phyloP scores from a whole-genome alignment of 2,329 filamentous ascomycete species.

The Paecilomyces sp. region DNA sequence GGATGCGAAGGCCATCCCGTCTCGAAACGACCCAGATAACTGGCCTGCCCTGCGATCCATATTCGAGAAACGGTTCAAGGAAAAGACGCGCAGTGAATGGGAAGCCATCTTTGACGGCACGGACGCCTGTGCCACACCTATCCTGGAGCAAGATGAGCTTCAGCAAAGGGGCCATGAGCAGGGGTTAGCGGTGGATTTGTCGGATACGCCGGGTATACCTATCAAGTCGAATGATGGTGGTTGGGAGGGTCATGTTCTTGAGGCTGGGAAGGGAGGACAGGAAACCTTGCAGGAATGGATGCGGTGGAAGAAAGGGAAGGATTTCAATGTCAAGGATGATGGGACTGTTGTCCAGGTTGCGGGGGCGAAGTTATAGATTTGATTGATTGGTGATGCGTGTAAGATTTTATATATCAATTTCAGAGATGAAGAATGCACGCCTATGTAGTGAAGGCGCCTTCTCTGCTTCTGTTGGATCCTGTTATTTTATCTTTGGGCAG shows the following conservation, averaged over 20 bases:
- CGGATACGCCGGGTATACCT: slow-evolving; percentile 60
- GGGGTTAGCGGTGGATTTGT: slow-evolving; percentile 45
- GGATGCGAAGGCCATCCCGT: slow-evolving; percentile 35
- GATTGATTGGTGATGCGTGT: background rate
- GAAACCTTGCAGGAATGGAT: slow-evolving; percentile 63
- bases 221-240: slow-evolving; percentile 56
- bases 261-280: slow-evolving; percentile 66
- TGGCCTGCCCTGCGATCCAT: slow-evolving; percentile 62
- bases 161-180: slow-evolving; percentile 49
- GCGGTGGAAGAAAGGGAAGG: slow-evolving; percentile 64
- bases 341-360: slow-evolving; percentile 53
- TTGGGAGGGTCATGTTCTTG: slow-evolving; percentile 55
- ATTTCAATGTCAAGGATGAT: slow-evolving; percentile 57
- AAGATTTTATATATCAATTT: background rate
- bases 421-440: background rate
- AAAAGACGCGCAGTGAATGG: background rate
- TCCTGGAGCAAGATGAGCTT: slow-evolving; percentile 68
- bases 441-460: background rate
- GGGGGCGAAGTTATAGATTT: slow-evolving; percentile 16
- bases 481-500: too few species aligned
- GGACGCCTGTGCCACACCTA: slow-evolving; percentile 88
- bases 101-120: slow-evolving; percentile 69
- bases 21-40: slow-evolving; percentile 50
- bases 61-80: slow-evolving; percentile 57
- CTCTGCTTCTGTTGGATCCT: too few species aligned